These are phyloP conservation scores for Tetrahymena borealis DNA, from an alignment of 73 alveolate species.

Conservation along the genomic window DNA sequence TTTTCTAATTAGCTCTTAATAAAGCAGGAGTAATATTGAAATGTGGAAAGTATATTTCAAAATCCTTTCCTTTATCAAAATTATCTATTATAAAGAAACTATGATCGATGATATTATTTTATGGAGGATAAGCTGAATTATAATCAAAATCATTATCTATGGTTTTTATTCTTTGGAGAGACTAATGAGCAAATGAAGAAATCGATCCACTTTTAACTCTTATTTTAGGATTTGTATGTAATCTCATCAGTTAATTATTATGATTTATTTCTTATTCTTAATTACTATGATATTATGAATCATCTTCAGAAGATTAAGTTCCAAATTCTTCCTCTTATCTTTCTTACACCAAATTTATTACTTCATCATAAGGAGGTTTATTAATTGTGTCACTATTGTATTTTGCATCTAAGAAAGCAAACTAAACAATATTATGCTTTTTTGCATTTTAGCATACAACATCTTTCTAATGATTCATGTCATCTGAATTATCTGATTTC, in stretches of 20 bases:
- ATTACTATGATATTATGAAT: too few relatives aligned
- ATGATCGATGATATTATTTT: neutral
- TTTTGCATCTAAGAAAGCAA: neutral
- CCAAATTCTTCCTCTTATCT: too few relatives aligned
- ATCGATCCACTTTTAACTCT: neutral
- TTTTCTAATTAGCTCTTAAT: neutral
- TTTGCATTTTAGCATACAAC: neutral
- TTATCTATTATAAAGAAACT: neutral
- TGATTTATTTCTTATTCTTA: too few relatives aligned
- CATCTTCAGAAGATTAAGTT: too few relatives aligned
- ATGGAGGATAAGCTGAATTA: neutral
- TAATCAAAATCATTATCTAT: neutral
- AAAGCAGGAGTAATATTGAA: neutral
- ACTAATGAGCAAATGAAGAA: neutral
- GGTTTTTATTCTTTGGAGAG: neutral
- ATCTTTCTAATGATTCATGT: neutral
- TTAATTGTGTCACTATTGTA: too few relatives aligned
- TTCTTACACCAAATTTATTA: too few relatives aligned
- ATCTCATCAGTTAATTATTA: too few relatives aligned
- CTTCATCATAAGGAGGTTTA: too few relatives aligned
- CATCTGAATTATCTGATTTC: neutral
- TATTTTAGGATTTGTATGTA: neutral
- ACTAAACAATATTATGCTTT: neutral
- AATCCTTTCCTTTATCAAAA: neutral
- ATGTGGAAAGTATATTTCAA: neutral